Conservation (phyloP, 2,329 filamentous ascomycete species). For the Aspergillus spinulosporus region DNA sequence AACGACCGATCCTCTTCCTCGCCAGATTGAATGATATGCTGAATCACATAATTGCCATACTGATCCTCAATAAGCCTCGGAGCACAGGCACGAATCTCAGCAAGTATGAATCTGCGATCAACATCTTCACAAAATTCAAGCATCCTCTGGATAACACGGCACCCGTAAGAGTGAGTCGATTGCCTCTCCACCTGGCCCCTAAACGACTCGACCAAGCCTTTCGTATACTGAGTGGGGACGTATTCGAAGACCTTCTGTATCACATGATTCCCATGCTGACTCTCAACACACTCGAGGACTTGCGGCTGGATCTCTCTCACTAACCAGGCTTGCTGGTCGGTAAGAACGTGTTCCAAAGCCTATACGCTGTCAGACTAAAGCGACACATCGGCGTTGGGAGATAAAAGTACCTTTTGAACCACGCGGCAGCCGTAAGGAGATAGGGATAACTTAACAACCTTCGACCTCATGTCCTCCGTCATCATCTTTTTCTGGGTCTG, state of each 20-base stretch:
- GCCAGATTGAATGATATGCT: constrained; percentile 84
- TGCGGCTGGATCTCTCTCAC: constrained; percentile 78
- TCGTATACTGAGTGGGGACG: constrained; percentile 74
- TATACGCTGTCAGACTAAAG: constrained; percentile 41
- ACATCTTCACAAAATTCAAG: constrained; percentile 75
- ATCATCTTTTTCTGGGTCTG: constrained; percentile 88
- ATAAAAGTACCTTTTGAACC: constrained; percentile 74
- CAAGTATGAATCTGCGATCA: constrained; percentile 70
- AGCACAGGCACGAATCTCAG: constrained; percentile 74
- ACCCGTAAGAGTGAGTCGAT: constrained; percentile 80
- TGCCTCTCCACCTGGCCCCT: constrained; percentile 71
- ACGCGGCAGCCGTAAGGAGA: constrained; percentile 95
- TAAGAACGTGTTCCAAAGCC: constrained; percentile 85
- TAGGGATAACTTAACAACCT: constrained; percentile 73
- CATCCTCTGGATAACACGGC: constrained; percentile 89
- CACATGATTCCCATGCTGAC: constrained; percentile 94
- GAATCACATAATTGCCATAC: constrained; percentile 94
- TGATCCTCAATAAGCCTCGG: constrained; percentile 76
- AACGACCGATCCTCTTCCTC: constrained; percentile 68
- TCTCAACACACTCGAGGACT: constrained; percentile 74
- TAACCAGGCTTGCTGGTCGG: constrained; percentile 84
- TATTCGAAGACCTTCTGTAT: constrained; percentile 89
- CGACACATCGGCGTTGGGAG: constrained; percentile 16
- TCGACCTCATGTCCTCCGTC: constrained; percentile 82
- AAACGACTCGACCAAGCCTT: constrained; percentile 82